These are phyloP conservation scores for Aspergillus melleus DNA, from an alignment of 2,329 filamentous ascomycete genomes.

Conservation along the genomic window DNA sequence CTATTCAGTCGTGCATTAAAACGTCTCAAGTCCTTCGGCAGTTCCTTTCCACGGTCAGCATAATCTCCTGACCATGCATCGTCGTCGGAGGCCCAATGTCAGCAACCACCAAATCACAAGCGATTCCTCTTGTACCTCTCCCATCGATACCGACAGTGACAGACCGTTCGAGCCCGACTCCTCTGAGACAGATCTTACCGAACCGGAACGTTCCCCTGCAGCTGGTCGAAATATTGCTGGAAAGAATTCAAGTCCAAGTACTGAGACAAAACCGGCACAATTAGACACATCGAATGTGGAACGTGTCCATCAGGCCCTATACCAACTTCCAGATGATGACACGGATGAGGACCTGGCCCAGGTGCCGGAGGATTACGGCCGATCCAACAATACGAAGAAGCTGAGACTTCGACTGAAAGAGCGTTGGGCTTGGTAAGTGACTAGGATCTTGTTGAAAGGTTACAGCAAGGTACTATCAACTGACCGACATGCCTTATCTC, in stretches of 20 bases:
- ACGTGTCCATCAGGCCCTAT: slow-evolving; percentile 8
- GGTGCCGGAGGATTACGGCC: slow-evolving; percentile 20
- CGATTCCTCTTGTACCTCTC: background rate
- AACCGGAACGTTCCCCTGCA: background rate
- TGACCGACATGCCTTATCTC: background rate
- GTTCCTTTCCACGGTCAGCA: background rate
- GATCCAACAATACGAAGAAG: slow-evolving; percentile 19
- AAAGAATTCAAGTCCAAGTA: background rate
- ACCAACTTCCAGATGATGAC: slow-evolving; percentile 20
- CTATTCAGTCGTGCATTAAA: too few species aligned
- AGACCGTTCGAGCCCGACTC: background rate
- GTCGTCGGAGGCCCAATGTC: slow-evolving; percentile 4
- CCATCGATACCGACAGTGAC: background rate
- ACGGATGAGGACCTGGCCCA: slow-evolving; percentile 23
- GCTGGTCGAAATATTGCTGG: background rate
- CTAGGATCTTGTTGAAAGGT: background rate
- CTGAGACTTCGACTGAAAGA: slow-evolving; percentile 12
- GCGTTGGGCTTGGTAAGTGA: background rate
- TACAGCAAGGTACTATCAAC: background rate
- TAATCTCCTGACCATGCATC: slow-evolving; percentile 15
- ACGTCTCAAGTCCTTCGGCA: background rate
- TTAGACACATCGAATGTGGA: slow-evolving; percentile 6
- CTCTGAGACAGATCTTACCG: background rate
- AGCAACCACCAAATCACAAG: background rate
- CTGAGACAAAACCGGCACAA: background rate